phyloP scores from a whole-genome alignment of 805 yeast species.

The fission yeast (Schizosaccharomyces pombe) region DNA sequence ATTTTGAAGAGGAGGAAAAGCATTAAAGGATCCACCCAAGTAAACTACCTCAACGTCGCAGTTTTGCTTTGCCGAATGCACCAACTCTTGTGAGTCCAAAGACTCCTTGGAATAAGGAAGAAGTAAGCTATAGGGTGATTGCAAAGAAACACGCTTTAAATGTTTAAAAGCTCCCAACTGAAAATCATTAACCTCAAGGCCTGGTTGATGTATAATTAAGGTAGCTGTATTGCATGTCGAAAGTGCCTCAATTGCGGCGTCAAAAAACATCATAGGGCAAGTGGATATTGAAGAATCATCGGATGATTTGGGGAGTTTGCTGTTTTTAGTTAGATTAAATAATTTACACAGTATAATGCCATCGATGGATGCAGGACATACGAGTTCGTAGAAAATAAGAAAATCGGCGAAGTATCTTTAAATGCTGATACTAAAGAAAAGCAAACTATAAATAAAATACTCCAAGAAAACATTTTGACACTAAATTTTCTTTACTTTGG shows the following conservation, averaged over 20 bases:
- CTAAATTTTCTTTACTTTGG: neutral
- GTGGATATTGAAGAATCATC: neutral
- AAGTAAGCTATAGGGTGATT: neutral
- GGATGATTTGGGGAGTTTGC: neutral
- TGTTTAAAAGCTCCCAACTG: neutral
- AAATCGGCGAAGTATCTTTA: neutral
- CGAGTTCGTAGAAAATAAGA: neutral
- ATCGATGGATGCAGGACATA: neutral
- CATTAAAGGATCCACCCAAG: neutral
- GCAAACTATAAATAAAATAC: neutral
- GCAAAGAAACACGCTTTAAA: neutral
- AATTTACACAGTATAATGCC: too few relatives aligned
- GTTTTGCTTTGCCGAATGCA: neutral
- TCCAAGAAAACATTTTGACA: neutral
- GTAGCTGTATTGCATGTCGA: neutral
- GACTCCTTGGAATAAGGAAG: neutral
- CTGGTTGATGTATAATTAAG: neutral
- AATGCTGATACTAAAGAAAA: neutral
- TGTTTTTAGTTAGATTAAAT: neutral
- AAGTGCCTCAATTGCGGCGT: neutral
- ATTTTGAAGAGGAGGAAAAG: neutral
- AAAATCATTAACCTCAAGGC: neutral
- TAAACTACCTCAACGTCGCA: neutral
- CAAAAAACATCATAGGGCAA: neutral
- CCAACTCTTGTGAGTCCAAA: neutral